A percentile compares a stretch with the other conserved stretches of the same genome.
phyloP scores from a whole-genome alignment of 2,329 filamentous ascomycete genomes.

The Exophiala bonariae region DNA sequence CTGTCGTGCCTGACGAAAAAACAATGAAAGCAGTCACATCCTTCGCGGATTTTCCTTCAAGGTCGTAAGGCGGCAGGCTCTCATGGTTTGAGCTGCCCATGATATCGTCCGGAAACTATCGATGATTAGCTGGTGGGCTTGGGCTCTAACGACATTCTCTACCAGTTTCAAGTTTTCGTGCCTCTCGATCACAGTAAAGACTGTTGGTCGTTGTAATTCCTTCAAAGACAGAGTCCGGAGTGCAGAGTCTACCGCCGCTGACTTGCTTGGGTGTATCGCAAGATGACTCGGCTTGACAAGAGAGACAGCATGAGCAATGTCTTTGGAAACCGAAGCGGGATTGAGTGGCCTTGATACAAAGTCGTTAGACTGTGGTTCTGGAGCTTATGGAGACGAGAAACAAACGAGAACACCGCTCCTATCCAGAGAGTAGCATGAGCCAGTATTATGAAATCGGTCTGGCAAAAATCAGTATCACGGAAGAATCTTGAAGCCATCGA shows the following conservation, averaged over 20 bases:
- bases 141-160: not conserved
- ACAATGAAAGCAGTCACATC: constrained; percentile 25
- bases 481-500: not conserved
- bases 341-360: constrained; percentile 20
- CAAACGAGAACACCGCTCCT: constrained; percentile 27
- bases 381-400: not conserved
- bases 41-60: constrained; percentile 23
- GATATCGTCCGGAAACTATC: constrained; percentile 25
- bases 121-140: not conserved
- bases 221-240: constrained; percentile 13
- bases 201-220: constrained; percentile 1
- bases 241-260: constrained; percentile 23
- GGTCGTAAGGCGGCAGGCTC: constrained; percentile 25
- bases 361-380: not conserved
- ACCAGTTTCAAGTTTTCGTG: constrained; percentile 7
- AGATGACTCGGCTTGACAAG: constrained; percentile 28
- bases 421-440: constrained; percentile 32
- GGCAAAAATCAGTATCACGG: not conserved
- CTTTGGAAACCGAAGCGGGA: constrained; percentile 24
- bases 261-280: constrained; percentile 25
- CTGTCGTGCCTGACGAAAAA: constrained; percentile 35
- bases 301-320: constrained; percentile 28
- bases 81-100: constrained; percentile 11
- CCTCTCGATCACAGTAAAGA: constrained; percentile 16
- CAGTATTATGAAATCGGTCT: constrained; percentile 30